These are phyloP conservation scores for Mycogone perniciosa DNA, from an alignment of 2,329 filamentous ascomycete species.

Conservation along the genomic window DNA sequence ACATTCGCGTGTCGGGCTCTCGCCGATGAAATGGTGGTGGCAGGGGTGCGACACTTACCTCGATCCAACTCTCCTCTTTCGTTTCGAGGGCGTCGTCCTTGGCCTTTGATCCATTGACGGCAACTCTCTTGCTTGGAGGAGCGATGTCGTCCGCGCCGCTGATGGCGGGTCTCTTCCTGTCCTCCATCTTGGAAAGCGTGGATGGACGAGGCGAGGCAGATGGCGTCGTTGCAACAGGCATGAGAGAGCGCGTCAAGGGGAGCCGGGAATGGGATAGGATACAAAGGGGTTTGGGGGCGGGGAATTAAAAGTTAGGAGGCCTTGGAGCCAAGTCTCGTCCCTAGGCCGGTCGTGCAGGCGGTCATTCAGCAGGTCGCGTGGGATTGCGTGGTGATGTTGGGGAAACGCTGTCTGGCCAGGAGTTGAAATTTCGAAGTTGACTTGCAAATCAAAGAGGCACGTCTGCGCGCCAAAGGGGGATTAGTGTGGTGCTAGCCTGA, in stretches of 20 bases:
- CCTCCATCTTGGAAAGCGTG: conserved; percentile 93
- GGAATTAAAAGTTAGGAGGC: conserved; percentile 22
- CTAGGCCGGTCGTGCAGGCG: conserved; percentile 25
- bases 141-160: conserved; percentile 74
- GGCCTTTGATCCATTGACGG: conserved; percentile 67
- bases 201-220: conserved; percentile 68
- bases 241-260: conserved; percentile 52
- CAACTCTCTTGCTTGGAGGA: conserved; percentile 87
- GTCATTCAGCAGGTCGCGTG: conserved; percentile 31
- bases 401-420: conserved; percentile 29
- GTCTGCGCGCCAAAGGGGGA: conserved; percentile 28
- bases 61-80: conserved; percentile 57
- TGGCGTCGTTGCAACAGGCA: conserved; percentile 75
- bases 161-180: conserved; percentile 91
- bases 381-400: conserved; percentile 28
- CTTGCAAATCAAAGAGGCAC: conserved; percentile 34
- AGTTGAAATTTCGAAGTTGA: conserved; percentile 42
- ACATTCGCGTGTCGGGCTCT: neutral
- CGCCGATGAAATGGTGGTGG: conserved; percentile 14
- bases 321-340: conserved; percentile 31
- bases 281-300: conserved; percentile 17
- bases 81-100: conserved; percentile 50
- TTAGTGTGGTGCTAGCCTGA: conserved; percentile 29
- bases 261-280: conserved; percentile 32
- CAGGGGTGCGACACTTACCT: conserved; percentile 51